Base-by-base conservation (phyloP, 495 filamentous ascomycete species). In the Podospora didyma region DNA sequence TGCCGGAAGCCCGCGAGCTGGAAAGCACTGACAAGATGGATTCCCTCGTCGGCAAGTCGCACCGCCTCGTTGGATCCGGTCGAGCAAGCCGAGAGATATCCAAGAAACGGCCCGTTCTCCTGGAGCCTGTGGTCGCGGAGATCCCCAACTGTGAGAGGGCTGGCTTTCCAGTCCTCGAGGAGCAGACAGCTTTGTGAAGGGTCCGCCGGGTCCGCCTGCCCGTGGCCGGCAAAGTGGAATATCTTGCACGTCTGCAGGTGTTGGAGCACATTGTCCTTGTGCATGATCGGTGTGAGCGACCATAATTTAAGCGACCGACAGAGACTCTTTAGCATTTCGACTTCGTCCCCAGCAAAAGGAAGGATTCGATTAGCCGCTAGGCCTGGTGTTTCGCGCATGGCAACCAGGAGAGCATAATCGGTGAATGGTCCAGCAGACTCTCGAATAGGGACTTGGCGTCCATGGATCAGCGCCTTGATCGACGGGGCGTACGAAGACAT, bases 151-250 rank as follows among this genome's bases (percentile, higher is more conserved):
- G 44, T 46, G n/a, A 46, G 44, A 14, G 44, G 44, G 44, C 21
- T 46, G n/a, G 44, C 21, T 46, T 19, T 46, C 44, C 44, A 46
- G 44, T 46, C 44, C n/a, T 46, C 44, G 44, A 46, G 44, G 44
- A 46, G 44, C 44, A 46, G 44, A 9, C 44, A 46, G 44, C 44
- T 46, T 46, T 19, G 44, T 46, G 44, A 46, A 19, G 44, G 44
- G 16, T 46, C 44, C 44, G 3, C 44, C 44, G 44, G 44, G 44
- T 46, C n/a, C n/a, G 19, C n/a, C 44, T 46, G 44, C 44, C 44
- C 44, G n/a, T 46, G 44, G 44, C 44, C n/a, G n/a, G n/a, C n/a
- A n/a, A n/a, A n/a, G n/a, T n/a, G n/a, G n/a, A n/a, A n/a, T n/a
- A n/a, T n/a, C 44, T 20, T 4, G 44, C 44, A 46, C 44, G 44